Evolutionary conservation across 345 rosid species (phyloP).

Genomic region (Viola odorata): DNA sequence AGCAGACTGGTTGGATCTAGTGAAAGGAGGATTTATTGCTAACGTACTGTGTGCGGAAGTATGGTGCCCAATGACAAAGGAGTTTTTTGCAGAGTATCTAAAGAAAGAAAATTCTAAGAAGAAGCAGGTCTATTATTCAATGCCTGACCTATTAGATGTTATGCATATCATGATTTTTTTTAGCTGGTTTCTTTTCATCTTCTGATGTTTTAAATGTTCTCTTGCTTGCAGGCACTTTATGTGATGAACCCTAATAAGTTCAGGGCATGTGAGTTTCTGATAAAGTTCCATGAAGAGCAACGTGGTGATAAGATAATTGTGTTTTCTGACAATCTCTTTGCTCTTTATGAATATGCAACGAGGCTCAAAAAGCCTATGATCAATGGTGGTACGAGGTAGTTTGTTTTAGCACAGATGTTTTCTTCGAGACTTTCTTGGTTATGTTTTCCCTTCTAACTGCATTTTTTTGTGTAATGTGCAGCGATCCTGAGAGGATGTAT

Average conservation of each 20-base stretch:
- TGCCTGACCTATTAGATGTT: neutral
- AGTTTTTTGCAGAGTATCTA: constrained; percentile 90
- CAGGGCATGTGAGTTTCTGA: constrained; percentile 92
- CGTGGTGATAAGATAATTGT: constrained; percentile 94
- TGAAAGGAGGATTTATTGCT: constrained; percentile 94
- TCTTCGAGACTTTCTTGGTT: neutral
- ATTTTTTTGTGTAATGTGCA: constrained; percentile 28
- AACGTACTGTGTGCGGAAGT: constrained; percentile 99
- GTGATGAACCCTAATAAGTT: constrained; percentile 99
- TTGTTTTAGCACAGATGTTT: constrained; percentile 15
- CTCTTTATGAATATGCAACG: constrained; percentile 84
- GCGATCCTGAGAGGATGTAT: constrained; percentile 93
- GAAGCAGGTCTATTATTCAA: constrained; percentile 55
- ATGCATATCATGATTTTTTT: neutral
- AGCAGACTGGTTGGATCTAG: constrained; percentile 99
- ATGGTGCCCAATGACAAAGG: constrained; percentile 99
- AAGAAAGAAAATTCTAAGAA: constrained; percentile 94
- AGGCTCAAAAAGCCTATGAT: constrained; percentile 95
- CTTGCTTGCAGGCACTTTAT: constrained; percentile 75
- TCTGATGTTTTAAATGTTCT: neutral
- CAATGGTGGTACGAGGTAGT: constrained; percentile 94
- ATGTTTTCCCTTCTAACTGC: neutral
- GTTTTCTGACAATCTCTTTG: constrained; percentile 95
- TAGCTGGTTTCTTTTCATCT: neutral
- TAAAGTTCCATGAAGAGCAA: constrained; percentile 84